Evolutionary conservation across 768 basidiomycete genomes (phyloP), one percentile per base, ranked within the genome.

Genomic region (Boletus sensibilis): DNA sequence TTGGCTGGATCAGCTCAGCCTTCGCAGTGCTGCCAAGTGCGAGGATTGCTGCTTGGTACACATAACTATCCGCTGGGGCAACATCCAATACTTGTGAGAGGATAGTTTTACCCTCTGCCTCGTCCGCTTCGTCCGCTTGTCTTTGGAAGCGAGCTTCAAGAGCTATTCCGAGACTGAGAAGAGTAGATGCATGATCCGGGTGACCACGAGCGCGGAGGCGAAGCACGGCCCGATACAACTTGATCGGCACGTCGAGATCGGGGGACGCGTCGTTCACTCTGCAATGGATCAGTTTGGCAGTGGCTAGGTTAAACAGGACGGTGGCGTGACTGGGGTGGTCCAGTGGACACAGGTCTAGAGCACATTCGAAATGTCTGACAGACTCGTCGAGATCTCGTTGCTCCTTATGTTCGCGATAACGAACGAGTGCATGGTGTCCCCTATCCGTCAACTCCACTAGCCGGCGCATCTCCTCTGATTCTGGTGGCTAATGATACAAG

Each of bases 361-460:
- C 68, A 16, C 51, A 34, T 21, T 52, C 47, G 25, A 63, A 47
- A 6, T 45, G 31, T 18, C 6, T 13, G 31, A 71, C 64, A n/a
- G 67, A 61, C 35, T 64, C 52, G 10, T 68, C 52, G 34, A 71
- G 51, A 52, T 62, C 52, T 31, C 10, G 38, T 23, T 41, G 18
- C 5, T 55, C 12, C 35, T 21, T 16, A 23, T 20, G 34, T 50
- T 39, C 12, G 25, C 50, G 44, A 35, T 55, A 59, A 27, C 37
- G 53, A 16, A 9, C 2, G 23, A 57, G 37, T 1, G 44, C 44
- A 20, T 10, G 23, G 16, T 57, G 56, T 12, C 56, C 51, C 4
- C 8, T 29, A 33, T 52, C 37, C 4, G 50, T 56, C 14, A 16
- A 18, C 21, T 45, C 37, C 4, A 1, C 16, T 6, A 45, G 35